Base-by-base conservation (phyloP, 2,329 filamentous ascomycete species). In the Paramyrothecium sp. region DNA sequence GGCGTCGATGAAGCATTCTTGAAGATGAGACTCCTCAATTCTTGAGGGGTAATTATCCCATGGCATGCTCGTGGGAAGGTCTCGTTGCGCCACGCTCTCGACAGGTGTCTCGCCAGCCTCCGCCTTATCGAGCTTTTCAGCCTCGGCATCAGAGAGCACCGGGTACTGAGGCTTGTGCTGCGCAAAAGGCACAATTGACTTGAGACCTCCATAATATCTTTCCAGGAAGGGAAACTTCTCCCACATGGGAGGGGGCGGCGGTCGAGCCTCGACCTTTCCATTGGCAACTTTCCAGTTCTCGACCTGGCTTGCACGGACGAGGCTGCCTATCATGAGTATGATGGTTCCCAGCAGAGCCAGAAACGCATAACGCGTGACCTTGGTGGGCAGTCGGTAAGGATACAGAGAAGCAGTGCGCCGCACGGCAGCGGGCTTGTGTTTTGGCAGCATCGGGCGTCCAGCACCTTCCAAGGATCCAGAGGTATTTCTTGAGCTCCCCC, bases 131-230 rank as follows among this genome's bases (percentile, higher is more conserved):
- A 58, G 54, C 48, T 62, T 59, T 20, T 60, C 54, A 47, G 61
- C 47, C 55, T 61, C 57, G 38, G 58, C 57, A 30, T 55, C 52
- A 48, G 49, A 33, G 26, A 54, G 19, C 23, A 34, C 80, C 1
- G 95, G 94, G 69, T 96, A 98, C 68, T 98, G 91, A 0, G 93
- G 89, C 11, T 81, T 78, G 63, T 93, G 94, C 51, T 90, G 78
- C 16, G 80, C 72, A 23, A 86, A 76, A 0, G 85, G 74, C 0
- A 90, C 84, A 60, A 99, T 69, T 0, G 84, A 89, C 61, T 88
- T 82, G 58, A 99, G 82, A 1, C 95, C 95, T 16, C 92, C 94
- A 71, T 97, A 95, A 71, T 97, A 99, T 61, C 93, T 84, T 59
- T 88, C 89, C 60, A 99, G 73, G 67, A 97, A 96, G 0, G 87